Base-by-base conservation (phyloP, 352 stramenopile genomes). In the Phytophthora syringae region DNA sequence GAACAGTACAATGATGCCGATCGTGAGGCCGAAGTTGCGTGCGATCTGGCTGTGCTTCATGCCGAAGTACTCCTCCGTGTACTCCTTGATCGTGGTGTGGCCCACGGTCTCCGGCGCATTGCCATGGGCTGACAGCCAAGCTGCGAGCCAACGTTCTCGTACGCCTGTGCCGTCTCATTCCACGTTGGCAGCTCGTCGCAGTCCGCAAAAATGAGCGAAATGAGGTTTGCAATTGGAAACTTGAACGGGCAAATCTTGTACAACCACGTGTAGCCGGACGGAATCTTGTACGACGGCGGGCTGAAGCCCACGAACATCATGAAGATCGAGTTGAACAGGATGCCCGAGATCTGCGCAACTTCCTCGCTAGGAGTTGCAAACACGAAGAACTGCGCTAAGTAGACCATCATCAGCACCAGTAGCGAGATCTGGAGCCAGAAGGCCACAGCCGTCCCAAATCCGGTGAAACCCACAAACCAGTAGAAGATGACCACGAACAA, bases 401-500 rank as follows among this genome's bases (percentile, higher is more conserved):
- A 81, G 1, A 72, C 63, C 16, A 69, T 54, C 63, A 79, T 70
- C 6, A 82, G 30, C 16, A 79, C 64, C 21, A 60, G 62, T 6
- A 76, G 54, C 9, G 61, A 64, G 22, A 32, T 40, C 1, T 49
- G 53, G 15, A 82, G 39, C 68, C 68, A 76, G 53, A 69, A 75
- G 5, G 69, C 18, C 5, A 77, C 28, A 18, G 15, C 60, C 10
- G 50, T 45, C 13, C 43, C 51, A 6, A 75, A 27, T 20, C 48
- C 70, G 25, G 58, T 76, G 53, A 81, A 72, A 25, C 73, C 73
- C n/a, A 81, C 73, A 20, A 76, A 66, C 5, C 60, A 60, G 58
- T 69, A 81, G 47, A 68, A 77, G 16, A 82, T 62, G n/a, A 68
- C 24, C 4, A 58, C 72, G 52, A 79, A 82, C 27, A 88, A n/a